Evolutionary conservation across 495 filamentous ascomycete genomes (phyloP), one percentile per base, ranked within the genome.

Genomic region (Tuber melanosporum): DNA sequence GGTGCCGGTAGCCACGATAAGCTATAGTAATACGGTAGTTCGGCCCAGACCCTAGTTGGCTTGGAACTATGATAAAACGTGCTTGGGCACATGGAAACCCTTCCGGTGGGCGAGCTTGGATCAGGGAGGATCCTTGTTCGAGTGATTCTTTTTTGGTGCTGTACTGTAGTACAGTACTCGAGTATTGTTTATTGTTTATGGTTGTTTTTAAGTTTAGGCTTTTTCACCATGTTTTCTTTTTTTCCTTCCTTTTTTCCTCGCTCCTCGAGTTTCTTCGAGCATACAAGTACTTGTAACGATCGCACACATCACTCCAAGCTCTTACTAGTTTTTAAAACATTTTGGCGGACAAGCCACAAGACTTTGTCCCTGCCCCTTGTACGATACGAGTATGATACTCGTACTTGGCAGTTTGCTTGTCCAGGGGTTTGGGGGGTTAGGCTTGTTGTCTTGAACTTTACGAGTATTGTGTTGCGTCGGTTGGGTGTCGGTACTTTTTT

Each of bases 121-220:
- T 66, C 32, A 66, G 26, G 57, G 57, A 66, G 57, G 57, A 66
- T 66, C 57, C 57, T 66, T 66, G 57, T 36, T 66, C 57, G 57
- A 66, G 57, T 66, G 57, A 36, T 14, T n/a, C 26, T 36, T 66
- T 36, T 7, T 66, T 26, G 26, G 26, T 66, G 52, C 52, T 62
- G n/a, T 10, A 12, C 5, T 9, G 0, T 32, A 32, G 0, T 32
- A n/a, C n/a, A 0, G 32, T 32, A 32, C 32, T 32, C 32, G 32
- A 32, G 32, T 32, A 32, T 32, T 15, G n/a, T 8, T 17, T 32
- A 32, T 32, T 15, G n/a, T 8, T 17, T 26, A 66, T 66, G 26
- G 57, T 32, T 66, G n/a, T 32, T 36, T 66, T 36, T 66, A 36
- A 36, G 57, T 66, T 66, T 66, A 17, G 57, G 57, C 5, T 36